A percentile compares a stretch with the other conserved stretches of the same genome.
Conservation (phyloP, 2,329 filamentous ascomycete species). For the Curvularia hawaiiensis region DNA sequence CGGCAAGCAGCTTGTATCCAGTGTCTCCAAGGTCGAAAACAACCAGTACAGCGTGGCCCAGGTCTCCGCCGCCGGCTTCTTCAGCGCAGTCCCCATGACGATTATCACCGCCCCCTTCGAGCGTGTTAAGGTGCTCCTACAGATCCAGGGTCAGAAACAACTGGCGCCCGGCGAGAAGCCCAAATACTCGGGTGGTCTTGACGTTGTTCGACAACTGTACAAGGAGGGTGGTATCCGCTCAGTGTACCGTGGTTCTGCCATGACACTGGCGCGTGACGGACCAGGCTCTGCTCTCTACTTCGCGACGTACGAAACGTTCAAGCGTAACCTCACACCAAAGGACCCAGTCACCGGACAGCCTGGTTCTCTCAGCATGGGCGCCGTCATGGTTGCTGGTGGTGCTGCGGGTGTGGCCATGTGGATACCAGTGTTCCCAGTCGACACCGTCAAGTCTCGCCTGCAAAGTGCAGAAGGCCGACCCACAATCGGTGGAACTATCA, state of each 20-base stretch:
- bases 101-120: conserved; percentile 98
- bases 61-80: conserved; percentile 86
- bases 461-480: conserved; percentile 89
- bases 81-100: conserved; percentile 97
- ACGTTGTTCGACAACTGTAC: conserved; percentile 94
- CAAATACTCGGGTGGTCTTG: conserved; percentile 82
- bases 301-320: conserved; percentile 95
- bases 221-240: conserved; percentile 85
- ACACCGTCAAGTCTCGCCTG: conserved; percentile 92
- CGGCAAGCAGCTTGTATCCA: conserved; percentile 84
- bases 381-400: conserved; percentile 85
- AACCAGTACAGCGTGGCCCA: conserved; percentile 81
- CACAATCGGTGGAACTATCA: conserved; percentile 78
- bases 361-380: conserved; percentile 79
- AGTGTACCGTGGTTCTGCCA: conserved; percentile 88
- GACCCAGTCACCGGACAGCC: conserved; percentile 73
- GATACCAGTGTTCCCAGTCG: conserved; percentile 97
- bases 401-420: conserved; percentile 97
- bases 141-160: conserved; percentile 91
- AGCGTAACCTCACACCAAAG: conserved; percentile 82
- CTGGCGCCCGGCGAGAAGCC: conserved; percentile 89
- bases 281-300: conserved; percentile 96
- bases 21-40: conserved; percentile 68
- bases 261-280: conserved; percentile 91
- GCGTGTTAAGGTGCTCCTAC: conserved; percentile 96